A percentile compares a stretch with the other conserved stretches of the same genome.
phyloP scores from a whole-genome alignment of 495 filamentous ascomycete species.

The Geopyxis carbonaria region DNA sequence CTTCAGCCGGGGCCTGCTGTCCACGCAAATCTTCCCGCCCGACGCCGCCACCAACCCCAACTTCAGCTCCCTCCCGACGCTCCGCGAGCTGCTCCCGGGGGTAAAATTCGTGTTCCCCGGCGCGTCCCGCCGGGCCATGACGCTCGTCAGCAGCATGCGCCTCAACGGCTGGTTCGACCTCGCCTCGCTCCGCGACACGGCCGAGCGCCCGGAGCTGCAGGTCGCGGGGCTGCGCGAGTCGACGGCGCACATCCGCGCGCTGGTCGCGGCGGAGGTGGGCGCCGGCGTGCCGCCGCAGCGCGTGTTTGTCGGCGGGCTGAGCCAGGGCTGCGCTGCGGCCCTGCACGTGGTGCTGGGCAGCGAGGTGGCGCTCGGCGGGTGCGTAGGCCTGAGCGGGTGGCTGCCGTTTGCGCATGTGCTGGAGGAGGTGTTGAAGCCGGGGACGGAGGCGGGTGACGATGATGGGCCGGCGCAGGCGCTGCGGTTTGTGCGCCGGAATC shows the following conservation, averaged over 20 bases:
- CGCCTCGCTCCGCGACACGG: not conserved
- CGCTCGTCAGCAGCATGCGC: not conserved
- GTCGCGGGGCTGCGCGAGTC: not conserved
- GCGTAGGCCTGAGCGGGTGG: conserved; percentile 38
- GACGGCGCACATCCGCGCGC: not conserved
- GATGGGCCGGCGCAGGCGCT: not conserved
- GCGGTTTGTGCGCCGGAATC: no score
- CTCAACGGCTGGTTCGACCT: not conserved
- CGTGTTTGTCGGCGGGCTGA: not conserved
- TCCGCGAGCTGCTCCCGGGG: not conserved
- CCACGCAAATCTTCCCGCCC: no score
- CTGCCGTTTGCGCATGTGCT: conserved; percentile 34
- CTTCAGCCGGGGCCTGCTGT: not conserved
- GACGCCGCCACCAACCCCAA: no score
- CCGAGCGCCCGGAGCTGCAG: not conserved
- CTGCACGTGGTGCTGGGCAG: conserved; percentile 31
- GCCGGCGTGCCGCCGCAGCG: not conserved
- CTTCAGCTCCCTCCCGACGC: not conserved
- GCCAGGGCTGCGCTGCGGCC: conserved; percentile 33
- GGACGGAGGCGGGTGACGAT: not conserved
- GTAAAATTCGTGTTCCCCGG: not conserved
- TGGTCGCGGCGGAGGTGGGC: not conserved
- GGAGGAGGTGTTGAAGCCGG: conserved; percentile 2
- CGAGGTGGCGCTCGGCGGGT: conserved; percentile 29
- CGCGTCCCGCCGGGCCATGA: not conserved